Conservation (phyloP, 768 basidiomycete species). For the Lactarius hatsudake region DNA sequence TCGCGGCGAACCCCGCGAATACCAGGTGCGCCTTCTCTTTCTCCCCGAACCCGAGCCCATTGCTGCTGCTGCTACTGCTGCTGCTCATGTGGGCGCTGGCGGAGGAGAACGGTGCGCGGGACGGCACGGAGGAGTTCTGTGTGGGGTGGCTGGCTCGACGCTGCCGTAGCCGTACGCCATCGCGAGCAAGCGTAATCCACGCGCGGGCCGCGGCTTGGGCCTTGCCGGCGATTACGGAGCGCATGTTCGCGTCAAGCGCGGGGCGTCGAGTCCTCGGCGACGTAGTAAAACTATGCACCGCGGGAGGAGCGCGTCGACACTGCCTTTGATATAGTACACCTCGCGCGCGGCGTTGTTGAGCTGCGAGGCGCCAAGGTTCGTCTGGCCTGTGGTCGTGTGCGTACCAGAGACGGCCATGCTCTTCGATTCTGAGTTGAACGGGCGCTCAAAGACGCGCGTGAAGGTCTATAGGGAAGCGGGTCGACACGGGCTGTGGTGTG, state of each 20-base stretch:
- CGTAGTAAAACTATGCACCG: constrained; percentile 88
- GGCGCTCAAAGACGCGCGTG: constrained; percentile 69
- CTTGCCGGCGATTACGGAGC: constrained; percentile 63
- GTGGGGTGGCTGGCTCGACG: constrained; percentile 38
- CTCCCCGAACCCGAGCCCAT: constrained; percentile 30
- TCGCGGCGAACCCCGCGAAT: constrained; percentile 92
- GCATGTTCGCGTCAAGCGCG: constrained; percentile 63
- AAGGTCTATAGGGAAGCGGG: constrained; percentile 48
- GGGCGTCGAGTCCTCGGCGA: constrained; percentile 89
- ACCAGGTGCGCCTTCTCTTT: constrained; percentile 52
- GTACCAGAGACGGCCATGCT: constrained; percentile 88
- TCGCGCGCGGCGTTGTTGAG: constrained; percentile 48
- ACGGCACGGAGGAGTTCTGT: constrained; percentile 25
- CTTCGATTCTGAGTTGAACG: constrained; percentile 93
- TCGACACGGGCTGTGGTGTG: not conserved
- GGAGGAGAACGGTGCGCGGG: constrained; percentile 30
- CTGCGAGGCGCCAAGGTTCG: constrained; percentile 29
- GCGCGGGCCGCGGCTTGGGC: constrained; percentile 68
- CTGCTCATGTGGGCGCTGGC: constrained; percentile 31
- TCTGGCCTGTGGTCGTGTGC: constrained; percentile 41
- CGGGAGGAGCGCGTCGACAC: constrained; percentile 83
- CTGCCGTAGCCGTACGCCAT: constrained; percentile 86
- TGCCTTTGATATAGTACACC: constrained; percentile 89
- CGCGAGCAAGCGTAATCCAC: constrained; percentile 83
- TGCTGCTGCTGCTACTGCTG: not conserved